Percentiles rank a stretch among this genome's conserved stretches.
Conservation (phyloP, 345 rosid genomes). For the Rhizophora apiculata region DNA sequence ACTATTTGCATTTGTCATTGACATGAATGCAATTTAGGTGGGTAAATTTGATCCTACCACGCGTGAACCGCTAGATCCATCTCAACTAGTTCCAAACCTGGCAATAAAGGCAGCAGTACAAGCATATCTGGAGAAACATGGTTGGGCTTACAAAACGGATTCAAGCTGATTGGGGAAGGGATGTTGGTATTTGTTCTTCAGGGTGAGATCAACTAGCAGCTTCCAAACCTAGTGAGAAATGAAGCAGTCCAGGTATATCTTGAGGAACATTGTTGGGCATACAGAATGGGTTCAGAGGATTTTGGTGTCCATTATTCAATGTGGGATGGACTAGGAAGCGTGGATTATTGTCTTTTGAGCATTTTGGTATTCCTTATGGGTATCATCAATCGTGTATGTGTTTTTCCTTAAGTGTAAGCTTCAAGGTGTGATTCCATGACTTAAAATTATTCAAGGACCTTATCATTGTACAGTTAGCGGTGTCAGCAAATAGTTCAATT, state of each 20-base stretch:
- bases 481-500: not conserved
- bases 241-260: too few species aligned
- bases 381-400: not conserved
- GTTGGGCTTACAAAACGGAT: conserved; percentile 72
- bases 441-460: not conserved
- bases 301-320: too few species aligned
- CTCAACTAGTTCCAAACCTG: conserved; percentile 64
- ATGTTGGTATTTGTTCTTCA: not conserved
- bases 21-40: conserved; percentile 41
- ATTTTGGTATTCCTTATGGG: not conserved
- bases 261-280: too few species aligned
- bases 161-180: conserved; percentile 11
- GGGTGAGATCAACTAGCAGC: too few species aligned
- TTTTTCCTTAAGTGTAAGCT: not conserved
- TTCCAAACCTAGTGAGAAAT: too few species aligned
- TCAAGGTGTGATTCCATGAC: conserved; percentile 7
- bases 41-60: conserved; percentile 91
- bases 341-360: not conserved
- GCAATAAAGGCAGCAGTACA: conserved; percentile 89
- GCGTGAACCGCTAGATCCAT: conserved; percentile 48
- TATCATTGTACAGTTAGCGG: conserved; percentile 19
- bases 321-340: too few species aligned
- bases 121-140: conserved; percentile 62
- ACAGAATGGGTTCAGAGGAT: too few species aligned
- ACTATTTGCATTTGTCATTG: not conserved